Conservation (phyloP, 345 rosid species). For the Lepidium didymum region DNA sequence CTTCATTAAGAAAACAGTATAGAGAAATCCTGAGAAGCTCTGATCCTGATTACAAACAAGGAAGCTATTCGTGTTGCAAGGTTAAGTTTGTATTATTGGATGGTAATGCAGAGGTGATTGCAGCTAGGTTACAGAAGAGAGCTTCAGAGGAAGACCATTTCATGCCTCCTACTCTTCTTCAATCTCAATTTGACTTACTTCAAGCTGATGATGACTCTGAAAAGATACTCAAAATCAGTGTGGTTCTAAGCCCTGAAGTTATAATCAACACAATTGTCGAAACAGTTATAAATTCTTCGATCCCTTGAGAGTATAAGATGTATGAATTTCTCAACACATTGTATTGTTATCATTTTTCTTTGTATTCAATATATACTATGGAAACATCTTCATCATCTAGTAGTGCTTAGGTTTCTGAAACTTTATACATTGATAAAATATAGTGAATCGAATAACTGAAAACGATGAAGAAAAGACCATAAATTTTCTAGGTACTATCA, state of each 20-base stretch:
- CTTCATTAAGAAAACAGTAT: constrained; percentile 57
- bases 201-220: constrained; percentile 51
- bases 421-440: constrained; percentile 16
- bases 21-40: constrained; percentile 71
- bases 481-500: no score
- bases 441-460: constrained; percentile 5
- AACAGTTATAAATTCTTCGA: not conserved
- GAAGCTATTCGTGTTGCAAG: constrained; percentile 31
- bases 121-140: constrained; percentile 46
- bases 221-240: constrained; percentile 50
- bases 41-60: constrained; percentile 39
- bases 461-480: not conserved
- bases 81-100: constrained; percentile 61
- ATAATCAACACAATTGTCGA: constrained; percentile 29
- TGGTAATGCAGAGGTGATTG: constrained; percentile 46
- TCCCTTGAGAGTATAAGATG: not conserved
- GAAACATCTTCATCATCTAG: constrained; percentile 13
- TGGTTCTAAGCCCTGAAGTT: constrained; percentile 40
- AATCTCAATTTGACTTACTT: constrained; percentile 73
- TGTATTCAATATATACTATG: not conserved
- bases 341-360: not conserved
- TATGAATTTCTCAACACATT: not conserved
- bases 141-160: constrained; percentile 66
- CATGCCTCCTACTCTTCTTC: constrained; percentile 71
- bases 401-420: not conserved